phyloP scores from a whole-genome alignment of 805 yeast species.

The Brettanomyces custersianus region DNA sequence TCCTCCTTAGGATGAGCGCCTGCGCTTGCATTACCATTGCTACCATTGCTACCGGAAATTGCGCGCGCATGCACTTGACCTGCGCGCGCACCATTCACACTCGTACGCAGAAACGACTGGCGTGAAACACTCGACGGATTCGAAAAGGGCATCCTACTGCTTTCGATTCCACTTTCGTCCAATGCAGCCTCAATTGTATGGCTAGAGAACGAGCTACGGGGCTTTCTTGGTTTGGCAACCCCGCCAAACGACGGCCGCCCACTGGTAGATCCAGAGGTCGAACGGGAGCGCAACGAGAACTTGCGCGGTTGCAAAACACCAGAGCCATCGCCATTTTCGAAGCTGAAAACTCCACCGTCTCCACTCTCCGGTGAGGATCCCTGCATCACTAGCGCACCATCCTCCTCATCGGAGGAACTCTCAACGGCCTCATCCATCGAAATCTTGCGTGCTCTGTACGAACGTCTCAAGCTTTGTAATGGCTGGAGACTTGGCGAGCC shows the following conservation, averaged over 20 bases:
- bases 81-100: constrained; percentile 11
- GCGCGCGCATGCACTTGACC: too few species aligned
- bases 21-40: background rate
- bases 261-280: constrained; percentile 14
- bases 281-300: constrained; percentile 13
- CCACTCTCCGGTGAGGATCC: constrained; percentile 24
- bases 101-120: constrained; percentile 32
- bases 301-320: constrained; percentile 4
- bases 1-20: background rate
- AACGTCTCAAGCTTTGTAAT: constrained; percentile 22
- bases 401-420: constrained; percentile 31
- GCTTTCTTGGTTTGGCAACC: constrained; percentile 26
- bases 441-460: constrained; percentile 20
- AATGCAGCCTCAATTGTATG: constrained; percentile 23
- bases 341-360: constrained; percentile 23
- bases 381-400: constrained; percentile 26
- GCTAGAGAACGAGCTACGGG: constrained; percentile 24
- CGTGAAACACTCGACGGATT: constrained; percentile 25
- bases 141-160: constrained; percentile 27
- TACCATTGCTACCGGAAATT: too few species aligned
- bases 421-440: constrained; percentile 31
- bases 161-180: constrained; percentile 22
- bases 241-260: constrained; percentile 27
- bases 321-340: constrained; percentile 13
- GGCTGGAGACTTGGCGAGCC: constrained; percentile 25